Conservation (phyloP, 1,139 yeast genomes). For the Kodamaea sp. region DNA sequence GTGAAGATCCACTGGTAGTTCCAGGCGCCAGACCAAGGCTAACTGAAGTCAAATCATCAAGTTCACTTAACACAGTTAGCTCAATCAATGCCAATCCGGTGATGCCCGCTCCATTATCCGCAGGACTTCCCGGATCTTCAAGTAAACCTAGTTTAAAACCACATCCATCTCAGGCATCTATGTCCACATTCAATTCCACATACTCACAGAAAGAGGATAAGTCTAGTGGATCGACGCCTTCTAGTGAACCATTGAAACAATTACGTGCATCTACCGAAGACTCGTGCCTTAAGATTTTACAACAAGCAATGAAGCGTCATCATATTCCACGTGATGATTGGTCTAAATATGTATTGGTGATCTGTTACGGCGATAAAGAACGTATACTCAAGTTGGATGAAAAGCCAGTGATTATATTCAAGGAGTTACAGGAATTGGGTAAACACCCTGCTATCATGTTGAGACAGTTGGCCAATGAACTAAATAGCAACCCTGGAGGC, state of each 20-base stretch:
- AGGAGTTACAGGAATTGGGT: conserved; percentile 83
- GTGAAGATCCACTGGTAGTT: not conserved
- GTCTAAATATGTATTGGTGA: conserved; percentile 84
- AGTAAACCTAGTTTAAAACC: conserved; percentile 15
- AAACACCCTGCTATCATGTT: conserved; percentile 92
- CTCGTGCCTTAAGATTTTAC: conserved; percentile 84
- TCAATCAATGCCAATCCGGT: conserved; percentile 1
- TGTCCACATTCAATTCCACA: conserved; percentile 8
- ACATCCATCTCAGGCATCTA: conserved; percentile 15
- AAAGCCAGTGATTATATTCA: conserved; percentile 84
- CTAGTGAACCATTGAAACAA: conserved; percentile 74
- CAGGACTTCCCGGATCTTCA: not conserved
- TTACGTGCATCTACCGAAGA: conserved; percentile 87
- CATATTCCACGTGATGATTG: conserved; percentile 77
- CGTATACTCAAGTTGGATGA: conserved; percentile 80
- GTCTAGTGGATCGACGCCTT: conserved; percentile 5
- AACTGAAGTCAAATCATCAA: conserved; percentile 29
- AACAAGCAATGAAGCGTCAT: conserved; percentile 86
- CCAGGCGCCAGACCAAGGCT: conserved; percentile 26
- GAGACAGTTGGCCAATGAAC: conserved; percentile 65
- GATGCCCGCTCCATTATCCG: conserved; percentile 3
- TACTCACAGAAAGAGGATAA: conserved; percentile 4
- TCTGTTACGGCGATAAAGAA: conserved; percentile 89
- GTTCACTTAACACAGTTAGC: conserved; percentile 16
- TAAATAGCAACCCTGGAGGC: conserved; percentile 21